phyloP scores from a whole-genome alignment of 1,284 basidiomycete species.

The Vanrija pseudolonga region DNA sequence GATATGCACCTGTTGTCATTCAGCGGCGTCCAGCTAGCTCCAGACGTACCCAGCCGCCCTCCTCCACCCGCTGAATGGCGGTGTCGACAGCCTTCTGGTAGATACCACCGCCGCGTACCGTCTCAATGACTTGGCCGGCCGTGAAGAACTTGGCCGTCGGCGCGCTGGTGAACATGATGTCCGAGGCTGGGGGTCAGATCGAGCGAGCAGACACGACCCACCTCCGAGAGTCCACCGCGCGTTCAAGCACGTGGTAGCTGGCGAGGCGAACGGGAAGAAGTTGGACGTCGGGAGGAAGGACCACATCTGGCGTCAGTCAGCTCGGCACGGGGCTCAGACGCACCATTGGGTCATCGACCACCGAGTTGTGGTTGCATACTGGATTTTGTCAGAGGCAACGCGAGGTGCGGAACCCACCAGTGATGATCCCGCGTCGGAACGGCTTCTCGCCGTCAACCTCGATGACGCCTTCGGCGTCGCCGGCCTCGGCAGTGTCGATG shows the following conservation, averaged over 20 bases:
- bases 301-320: slow-evolving; percentile 68
- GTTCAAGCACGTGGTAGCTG: slow-evolving; percentile 35
- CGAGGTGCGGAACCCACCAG: slow-evolving; percentile 57
- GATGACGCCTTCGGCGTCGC: background rate
- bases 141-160: slow-evolving; percentile 77
- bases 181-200: slow-evolving; percentile 61
- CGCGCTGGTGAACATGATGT: slow-evolving; percentile 95
- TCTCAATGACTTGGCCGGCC: slow-evolving; percentile 89
- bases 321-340: slow-evolving; percentile 2
- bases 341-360: slow-evolving; percentile 52
- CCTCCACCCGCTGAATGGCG: slow-evolving; percentile 72
- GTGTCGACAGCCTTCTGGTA: slow-evolving; percentile 81
- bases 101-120: slow-evolving; percentile 82
- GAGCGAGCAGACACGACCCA: slow-evolving; percentile 3
- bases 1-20: slow-evolving; percentile 68
- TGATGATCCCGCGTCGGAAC: slow-evolving; percentile 67
- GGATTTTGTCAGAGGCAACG: background rate
- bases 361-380: slow-evolving; percentile 91
- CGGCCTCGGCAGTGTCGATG: background rate
- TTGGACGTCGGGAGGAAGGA: slow-evolving; percentile 66
- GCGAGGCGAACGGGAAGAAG: slow-evolving; percentile 53
- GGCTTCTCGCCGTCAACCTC: background rate
- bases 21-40: background rate
- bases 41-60: slow-evolving; percentile 76
- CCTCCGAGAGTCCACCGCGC: slow-evolving; percentile 47